These are phyloP conservation scores for Isatis lusitanica DNA, from an alignment of 441 rosid genomes.

Conservation along the genomic window DNA sequence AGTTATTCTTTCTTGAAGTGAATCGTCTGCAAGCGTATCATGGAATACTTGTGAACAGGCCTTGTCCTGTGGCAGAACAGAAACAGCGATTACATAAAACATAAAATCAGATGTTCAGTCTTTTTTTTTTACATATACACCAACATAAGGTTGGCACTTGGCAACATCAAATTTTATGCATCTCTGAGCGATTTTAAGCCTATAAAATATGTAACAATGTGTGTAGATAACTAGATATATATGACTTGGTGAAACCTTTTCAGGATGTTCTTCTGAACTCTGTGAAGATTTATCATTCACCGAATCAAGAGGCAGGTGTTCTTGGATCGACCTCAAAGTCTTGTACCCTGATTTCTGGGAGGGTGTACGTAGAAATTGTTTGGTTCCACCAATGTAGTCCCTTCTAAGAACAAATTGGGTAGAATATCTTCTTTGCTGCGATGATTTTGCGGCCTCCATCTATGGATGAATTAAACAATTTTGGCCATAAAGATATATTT, in stretches of 20 bases:
- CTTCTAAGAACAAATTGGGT: slow-evolving; percentile 50
- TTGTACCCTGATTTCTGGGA: slow-evolving; percentile 34
- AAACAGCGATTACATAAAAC: not conserved
- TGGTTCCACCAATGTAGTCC: slow-evolving; percentile 45
- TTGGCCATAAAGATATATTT: slow-evolving; percentile 2
- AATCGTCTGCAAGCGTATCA: slow-evolving; percentile 18
- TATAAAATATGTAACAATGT: not conserved
- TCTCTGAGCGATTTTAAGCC: not conserved
- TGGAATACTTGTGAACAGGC: slow-evolving; percentile 28
- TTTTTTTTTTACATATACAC: not conserved
- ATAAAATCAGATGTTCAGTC: not conserved
- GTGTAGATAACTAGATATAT: not conserved
- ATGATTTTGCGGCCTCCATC: slow-evolving; percentile 44
- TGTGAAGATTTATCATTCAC: slow-evolving; percentile 35
- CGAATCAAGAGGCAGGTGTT: slow-evolving; percentile 24
- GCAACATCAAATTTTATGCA: not conserved
- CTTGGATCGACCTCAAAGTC: slow-evolving; percentile 30
- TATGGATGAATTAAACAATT: slow-evolving; percentile 29
- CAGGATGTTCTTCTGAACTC: slow-evolving; percentile 25
- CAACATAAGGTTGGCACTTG: not conserved
- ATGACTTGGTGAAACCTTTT: slow-evolving; percentile 47
- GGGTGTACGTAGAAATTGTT: slow-evolving; percentile 45
- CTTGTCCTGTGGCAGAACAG: slow-evolving; percentile 36
- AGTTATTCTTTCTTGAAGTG: slow-evolving; percentile 37
- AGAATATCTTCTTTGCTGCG: slow-evolving; percentile 55